Base-by-base conservation (phyloP, 1,139 yeast species). In the Saccharomyces uvarum region DNA sequence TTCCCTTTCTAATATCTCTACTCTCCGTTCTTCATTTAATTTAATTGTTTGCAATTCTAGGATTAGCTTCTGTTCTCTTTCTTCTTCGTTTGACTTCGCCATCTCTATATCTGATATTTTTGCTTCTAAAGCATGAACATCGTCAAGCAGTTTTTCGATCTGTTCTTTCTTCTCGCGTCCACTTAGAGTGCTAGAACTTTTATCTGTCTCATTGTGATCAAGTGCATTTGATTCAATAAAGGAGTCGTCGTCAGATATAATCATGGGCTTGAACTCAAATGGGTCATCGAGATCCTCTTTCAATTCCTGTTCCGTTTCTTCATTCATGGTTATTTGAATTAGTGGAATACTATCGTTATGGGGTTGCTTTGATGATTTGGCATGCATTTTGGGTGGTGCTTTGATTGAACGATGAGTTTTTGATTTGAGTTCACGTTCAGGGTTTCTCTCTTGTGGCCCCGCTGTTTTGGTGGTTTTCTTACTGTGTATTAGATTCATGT, bases 221-320 rank as follows among this genome's bases (percentile, higher is more conserved):
- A 33, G 19, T 3, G 9, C 21, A 14, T 14, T 19, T 19, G 44
- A 9, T 2, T 19, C 44, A 38, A 16, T 19, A 11, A 19, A 38
- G 3, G 26, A 38, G n/a, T 19, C 44, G 44, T 38, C 44, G 19
- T 38, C 44, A 11, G 44, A 38, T 38, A 38, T 38, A 19, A 13
- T 38, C 24, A 38, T 38, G 11, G 44, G 44, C 19, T 19, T 38
- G 19, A 38, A 38, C 19, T 38, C 44, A 6, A 38, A 38, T 14
- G 44, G 44, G 19, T 19, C 48, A 28, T 48, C 13, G 11, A 19
- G n/a, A 16, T 54, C 56, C 7, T 51, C 38, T 28, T 50, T 28
- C 29, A 51, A 24, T 24, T 54, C 53, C 44, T 57, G 59, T 32
- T 55, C 61, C 3, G 58, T 58, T 38, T 58, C 61, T 48, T 58